Evolutionary conservation across 345 rosid species (phyloP).

Genomic region (Arabidopsis suecica): DNA sequence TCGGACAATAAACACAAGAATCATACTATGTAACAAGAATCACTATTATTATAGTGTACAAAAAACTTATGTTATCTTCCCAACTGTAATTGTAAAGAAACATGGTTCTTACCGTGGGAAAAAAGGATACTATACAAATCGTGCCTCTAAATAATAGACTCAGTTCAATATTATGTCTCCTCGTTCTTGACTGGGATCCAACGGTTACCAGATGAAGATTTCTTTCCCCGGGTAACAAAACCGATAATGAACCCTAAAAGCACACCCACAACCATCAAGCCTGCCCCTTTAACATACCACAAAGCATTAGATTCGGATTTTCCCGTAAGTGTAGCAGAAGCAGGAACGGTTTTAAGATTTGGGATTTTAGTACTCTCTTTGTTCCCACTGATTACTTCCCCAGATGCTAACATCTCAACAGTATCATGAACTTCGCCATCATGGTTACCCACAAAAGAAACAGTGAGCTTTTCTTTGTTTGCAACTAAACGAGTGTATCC

Average conservation of each 20-base stretch:
- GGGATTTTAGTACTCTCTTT: constrained; percentile 14
- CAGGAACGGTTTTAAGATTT: constrained; percentile 4
- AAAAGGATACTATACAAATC: constrained; percentile 32
- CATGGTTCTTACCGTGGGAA: constrained; percentile 34
- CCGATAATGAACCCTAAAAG: constrained; percentile 72
- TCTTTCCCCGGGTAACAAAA: constrained; percentile 58
- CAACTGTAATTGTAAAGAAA: constrained; percentile 6
- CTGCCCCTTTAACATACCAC: constrained; percentile 62
- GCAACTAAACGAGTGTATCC: constrained; percentile 89
- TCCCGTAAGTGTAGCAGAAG: constrained; percentile 32
- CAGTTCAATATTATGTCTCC: constrained; percentile 49
- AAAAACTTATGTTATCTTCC: constrained; percentile 7
- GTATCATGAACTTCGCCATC: constrained; percentile 88
- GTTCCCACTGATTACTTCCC: constrained; percentile 63
- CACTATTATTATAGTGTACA: constrained; percentile 22
- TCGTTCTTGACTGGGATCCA: constrained; percentile 78
- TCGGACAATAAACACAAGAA: constrained; percentile 1
- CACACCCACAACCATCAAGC: constrained; percentile 66
- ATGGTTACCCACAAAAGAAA: constrained; percentile 85
- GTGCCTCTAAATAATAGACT: constrained; percentile 20
- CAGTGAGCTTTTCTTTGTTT: constrained; percentile 72
- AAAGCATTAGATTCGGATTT: constrained; percentile 47
- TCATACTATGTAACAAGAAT: constrained; percentile 17
- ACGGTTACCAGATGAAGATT: constrained; percentile 46
- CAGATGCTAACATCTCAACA: constrained; percentile 77